Conservation (phyloP, 768 basidiomycete species). For the Kwoniella bestiolae region DNA sequence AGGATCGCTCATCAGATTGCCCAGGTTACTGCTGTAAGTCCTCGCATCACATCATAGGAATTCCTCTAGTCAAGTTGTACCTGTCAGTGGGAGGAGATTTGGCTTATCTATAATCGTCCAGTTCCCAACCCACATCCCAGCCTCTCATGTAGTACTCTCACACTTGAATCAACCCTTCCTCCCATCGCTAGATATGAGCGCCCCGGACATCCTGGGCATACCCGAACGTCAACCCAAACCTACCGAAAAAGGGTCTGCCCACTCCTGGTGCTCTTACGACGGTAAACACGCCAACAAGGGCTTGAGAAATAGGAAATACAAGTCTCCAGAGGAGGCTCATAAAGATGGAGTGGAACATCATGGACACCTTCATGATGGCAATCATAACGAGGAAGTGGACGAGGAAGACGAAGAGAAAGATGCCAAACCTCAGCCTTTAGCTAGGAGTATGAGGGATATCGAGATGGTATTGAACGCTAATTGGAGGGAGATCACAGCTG, state of each 20-base stretch:
- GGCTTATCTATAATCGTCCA: too few species aligned
- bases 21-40: constrained; percentile 69
- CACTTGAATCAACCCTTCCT: constrained; percentile 72
- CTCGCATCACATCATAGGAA: neutral
- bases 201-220: constrained; percentile 62
- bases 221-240: constrained; percentile 27
- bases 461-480: constrained; percentile 45
- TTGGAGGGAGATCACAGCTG: constrained; percentile 37
- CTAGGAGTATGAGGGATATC: constrained; percentile 37
- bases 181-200: constrained; percentile 67
- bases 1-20: constrained; percentile 71
- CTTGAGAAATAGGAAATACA: neutral
- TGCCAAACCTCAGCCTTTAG: constrained; percentile 17
- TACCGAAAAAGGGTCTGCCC: constrained; percentile 31
- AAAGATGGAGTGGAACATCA: constrained; percentile 8
- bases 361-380: neutral
- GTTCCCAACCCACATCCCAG: constrained; percentile 66
- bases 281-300: constrained; percentile 17
- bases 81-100: too few species aligned
- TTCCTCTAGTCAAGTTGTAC: constrained; percentile 2
- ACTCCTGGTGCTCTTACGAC: constrained; percentile 23
- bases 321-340: neutral
- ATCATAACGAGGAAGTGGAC: neutral
- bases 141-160: constrained; percentile 63
- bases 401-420: constrained; percentile 16